A percentile compares a stretch with the other conserved stretches of the same genome.
These are phyloP conservation scores for Euclidium syriacum DNA, from an alignment of 345 rosid genomes.

Conservation along the genomic window DNA sequence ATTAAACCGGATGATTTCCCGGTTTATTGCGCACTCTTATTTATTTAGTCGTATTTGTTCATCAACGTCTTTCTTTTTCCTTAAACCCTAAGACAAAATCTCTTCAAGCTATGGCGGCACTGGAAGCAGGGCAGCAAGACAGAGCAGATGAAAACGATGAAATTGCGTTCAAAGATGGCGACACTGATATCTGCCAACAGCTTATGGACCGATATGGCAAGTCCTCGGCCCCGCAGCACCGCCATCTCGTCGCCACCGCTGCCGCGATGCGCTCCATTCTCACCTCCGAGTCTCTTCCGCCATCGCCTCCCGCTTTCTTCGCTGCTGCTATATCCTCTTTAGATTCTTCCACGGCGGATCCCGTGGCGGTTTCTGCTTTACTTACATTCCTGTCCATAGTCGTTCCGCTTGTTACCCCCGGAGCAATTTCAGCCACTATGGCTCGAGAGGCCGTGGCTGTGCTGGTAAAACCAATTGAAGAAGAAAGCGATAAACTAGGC, in stretches of 20 bases:
- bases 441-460: constrained; percentile 66
- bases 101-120: constrained; percentile 25
- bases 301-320: constrained; percentile 61
- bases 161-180: constrained; percentile 34
- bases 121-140: constrained; percentile 17
- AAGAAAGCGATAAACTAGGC: constrained; percentile 39
- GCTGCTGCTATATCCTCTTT: constrained; percentile 64
- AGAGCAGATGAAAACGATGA: constrained; percentile 29
- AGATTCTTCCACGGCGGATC: constrained; percentile 34
- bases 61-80: constrained; percentile 1
- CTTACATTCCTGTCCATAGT: constrained; percentile 62
- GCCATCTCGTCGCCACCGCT: constrained; percentile 86
- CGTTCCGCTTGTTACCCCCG: constrained; percentile 43
- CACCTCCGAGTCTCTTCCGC: constrained; percentile 54
- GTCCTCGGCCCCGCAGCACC: constrained; percentile 80
- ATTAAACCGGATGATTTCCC: constrained; percentile 6
- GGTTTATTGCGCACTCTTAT: background rate
- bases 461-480: constrained; percentile 40
- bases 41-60: background rate
- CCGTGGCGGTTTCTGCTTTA: constrained; percentile 58
- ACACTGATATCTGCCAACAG: constrained; percentile 69
- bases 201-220: constrained; percentile 85
- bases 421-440: constrained; percentile 43
- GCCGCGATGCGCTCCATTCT: constrained; percentile 89
- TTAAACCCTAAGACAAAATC: constrained; percentile 30